Percentiles rank a stretch among this genome's conserved stretches.
Evolutionary conservation across 1,284 basidiomycete species (phyloP).

Genomic region (Fomitopsis palustris): DNA sequence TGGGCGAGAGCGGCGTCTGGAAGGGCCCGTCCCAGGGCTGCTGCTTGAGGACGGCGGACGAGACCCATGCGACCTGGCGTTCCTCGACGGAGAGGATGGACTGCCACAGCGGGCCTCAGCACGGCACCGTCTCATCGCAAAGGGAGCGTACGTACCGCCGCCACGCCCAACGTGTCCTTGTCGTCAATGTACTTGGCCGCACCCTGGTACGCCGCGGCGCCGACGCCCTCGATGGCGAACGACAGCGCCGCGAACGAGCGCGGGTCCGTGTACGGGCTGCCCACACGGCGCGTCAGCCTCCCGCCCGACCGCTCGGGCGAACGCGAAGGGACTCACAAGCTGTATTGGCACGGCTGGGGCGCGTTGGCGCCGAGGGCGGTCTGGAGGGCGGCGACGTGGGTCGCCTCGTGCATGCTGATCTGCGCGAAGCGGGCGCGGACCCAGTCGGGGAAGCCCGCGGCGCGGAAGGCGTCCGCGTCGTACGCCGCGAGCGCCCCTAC

Average conservation of each 20-base stretch:
- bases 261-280: conserved; percentile 46
- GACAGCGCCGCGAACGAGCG: conserved; percentile 49
- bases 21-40: conserved; percentile 55
- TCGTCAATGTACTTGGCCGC: conserved; percentile 42
- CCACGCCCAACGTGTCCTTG: conserved; percentile 30
- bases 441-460: conserved; percentile 49
- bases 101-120: not conserved
- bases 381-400: conserved; percentile 38
- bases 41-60: conserved; percentile 41
- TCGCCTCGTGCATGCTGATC: conserved; percentile 55
- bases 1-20: conserved; percentile 48
- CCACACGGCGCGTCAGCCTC: not conserved
- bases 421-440: conserved; percentile 48
- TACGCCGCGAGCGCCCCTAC: conserved; percentile 40
- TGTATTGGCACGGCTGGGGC: conserved; percentile 53
- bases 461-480: conserved; percentile 44
- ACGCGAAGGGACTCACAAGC: conserved; percentile 44
- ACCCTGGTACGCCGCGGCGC: conserved; percentile 52
- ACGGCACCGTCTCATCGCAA: not conserved
- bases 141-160: conserved; percentile 21
- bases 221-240: conserved; percentile 56
- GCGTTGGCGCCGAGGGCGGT: conserved; percentile 52
- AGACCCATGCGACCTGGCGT: conserved; percentile 50
- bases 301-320: not conserved
- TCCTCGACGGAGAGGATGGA: conserved; percentile 42